These are phyloP conservation scores for Hypoxylon fragiforme DNA, from an alignment of 495 filamentous ascomycete species.

Conservation along the genomic window DNA sequence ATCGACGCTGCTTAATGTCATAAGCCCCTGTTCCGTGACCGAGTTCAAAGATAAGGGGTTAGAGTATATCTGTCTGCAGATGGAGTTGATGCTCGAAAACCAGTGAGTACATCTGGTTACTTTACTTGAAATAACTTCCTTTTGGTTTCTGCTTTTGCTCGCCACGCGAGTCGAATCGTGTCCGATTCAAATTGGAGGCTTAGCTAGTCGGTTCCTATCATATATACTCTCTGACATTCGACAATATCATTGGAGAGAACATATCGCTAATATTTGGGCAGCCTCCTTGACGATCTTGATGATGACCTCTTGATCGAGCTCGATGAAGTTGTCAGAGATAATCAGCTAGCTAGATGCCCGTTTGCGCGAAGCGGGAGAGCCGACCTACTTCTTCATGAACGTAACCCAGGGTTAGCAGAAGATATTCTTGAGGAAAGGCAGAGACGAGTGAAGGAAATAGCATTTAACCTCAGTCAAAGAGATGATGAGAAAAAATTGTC, in stretches of 20 bases:
- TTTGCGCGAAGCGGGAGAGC: conserved; percentile 74
- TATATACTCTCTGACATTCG: too few species aligned
- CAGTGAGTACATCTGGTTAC: conserved; percentile 45
- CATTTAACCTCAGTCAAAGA: conserved; percentile 59
- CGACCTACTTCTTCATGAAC: conserved; percentile 69
- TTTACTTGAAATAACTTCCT: not conserved
- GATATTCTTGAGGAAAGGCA: conserved; percentile 58
- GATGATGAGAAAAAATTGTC: conserved; percentile 61
- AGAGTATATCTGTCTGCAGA: conserved; percentile 88
- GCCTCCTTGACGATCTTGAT: conserved; percentile 80
- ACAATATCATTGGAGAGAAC: too few species aligned
- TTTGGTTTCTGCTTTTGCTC: not conserved
- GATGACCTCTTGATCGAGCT: conserved; percentile 77
- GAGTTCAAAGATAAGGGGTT: conserved; percentile 87
- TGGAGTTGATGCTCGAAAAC: conserved; percentile 88
- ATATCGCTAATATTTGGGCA: conserved; percentile 18
- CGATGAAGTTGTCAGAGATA: conserved; percentile 75
- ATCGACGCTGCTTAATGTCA: conserved; percentile 77
- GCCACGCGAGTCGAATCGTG: too few species aligned
- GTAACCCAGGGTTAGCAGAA: conserved; percentile 62
- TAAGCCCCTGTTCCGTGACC: conserved; percentile 76
- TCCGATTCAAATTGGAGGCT: too few species aligned
- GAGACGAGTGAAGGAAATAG: conserved; percentile 52
- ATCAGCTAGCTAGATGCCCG: conserved; percentile 75
- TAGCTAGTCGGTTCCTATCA: too few species aligned